phyloP scores from a whole-genome alignment of 108 stramenopile genomes.

The Cylindrotheca closterium region DNA sequence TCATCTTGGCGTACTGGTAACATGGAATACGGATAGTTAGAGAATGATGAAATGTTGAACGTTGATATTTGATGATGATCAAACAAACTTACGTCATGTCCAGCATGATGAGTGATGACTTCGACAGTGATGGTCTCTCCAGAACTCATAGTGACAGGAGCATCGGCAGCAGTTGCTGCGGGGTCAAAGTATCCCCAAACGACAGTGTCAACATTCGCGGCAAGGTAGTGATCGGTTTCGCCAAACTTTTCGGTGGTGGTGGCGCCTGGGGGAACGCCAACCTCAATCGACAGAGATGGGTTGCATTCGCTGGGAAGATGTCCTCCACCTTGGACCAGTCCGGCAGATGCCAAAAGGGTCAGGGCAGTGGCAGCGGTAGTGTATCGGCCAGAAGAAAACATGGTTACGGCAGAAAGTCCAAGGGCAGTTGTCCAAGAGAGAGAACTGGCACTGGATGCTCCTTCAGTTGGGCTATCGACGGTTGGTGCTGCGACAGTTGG shows the following conservation, averaged over 20 bases:
- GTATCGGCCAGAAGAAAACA: conserved; percentile 7
- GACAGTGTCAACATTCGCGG: conserved; percentile 26
- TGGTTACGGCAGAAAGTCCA: neutral
- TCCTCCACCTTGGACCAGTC: neutral
- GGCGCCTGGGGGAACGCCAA: conserved; percentile 11
- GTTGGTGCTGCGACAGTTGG: neutral
- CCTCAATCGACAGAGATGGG: conserved; percentile 19
- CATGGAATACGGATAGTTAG: no score
- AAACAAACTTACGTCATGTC: no score
- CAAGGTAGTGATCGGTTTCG: conserved; percentile 33
- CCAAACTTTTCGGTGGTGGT: conserved; percentile 14
- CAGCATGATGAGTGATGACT: conserved; percentile 34
- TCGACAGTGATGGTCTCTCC: conserved; percentile 37
- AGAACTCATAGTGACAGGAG: conserved; percentile 21
- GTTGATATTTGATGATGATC: no score
- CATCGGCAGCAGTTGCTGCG: conserved; percentile 1
- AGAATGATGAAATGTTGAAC: no score
- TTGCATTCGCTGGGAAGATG: no score
- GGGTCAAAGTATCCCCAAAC: conserved; percentile 37
- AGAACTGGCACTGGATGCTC: neutral
- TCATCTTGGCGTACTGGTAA: conserved; percentile 46
- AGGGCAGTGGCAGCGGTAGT: conserved; percentile 7
- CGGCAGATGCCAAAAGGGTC: neutral
- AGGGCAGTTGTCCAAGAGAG: neutral
- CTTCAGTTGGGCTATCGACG: conserved; percentile 4